phyloP scores from a whole-genome alignment of 768 basidiomycete species.

The Serendipita sp. region DNA sequence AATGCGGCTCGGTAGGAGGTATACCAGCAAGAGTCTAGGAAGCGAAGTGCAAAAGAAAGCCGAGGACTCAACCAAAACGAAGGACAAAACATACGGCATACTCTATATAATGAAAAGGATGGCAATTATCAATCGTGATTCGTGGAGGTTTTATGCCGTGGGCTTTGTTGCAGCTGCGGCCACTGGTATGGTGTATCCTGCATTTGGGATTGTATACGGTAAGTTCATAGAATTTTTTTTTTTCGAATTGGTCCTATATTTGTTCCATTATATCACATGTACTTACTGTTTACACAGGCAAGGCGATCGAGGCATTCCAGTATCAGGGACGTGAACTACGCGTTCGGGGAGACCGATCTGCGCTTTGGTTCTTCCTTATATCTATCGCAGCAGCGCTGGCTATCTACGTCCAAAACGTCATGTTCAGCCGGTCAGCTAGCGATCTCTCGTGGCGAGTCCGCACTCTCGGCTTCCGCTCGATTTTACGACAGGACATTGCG shows the following conservation, averaged over 20 bases:
- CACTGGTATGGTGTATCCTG: constrained; percentile 55
- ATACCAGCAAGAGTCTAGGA: constrained; percentile 49
- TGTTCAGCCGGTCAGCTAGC: constrained; percentile 22
- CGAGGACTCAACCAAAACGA: constrained; percentile 23
- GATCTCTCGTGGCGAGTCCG: constrained; percentile 24
- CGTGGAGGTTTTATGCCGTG: constrained; percentile 41
- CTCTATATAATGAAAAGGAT: constrained; percentile 56
- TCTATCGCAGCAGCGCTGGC: constrained; percentile 22
- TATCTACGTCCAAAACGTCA: constrained; percentile 22
- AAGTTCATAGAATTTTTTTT: too few species aligned
- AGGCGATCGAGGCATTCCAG: constrained; percentile 16
- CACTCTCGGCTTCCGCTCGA: constrained; percentile 22
- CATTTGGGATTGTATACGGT: constrained; percentile 54
- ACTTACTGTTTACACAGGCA: constrained; percentile 1
- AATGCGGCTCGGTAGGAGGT: constrained; percentile 38
- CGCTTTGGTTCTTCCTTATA: constrained; percentile 19
- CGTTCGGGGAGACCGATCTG: constrained; percentile 43
- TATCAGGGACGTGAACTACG: constrained; percentile 23
- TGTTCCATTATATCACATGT: background rate
- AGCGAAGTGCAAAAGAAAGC: constrained; percentile 41
- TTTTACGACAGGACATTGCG: constrained; percentile 25
- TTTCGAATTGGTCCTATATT: constrained; percentile 16
- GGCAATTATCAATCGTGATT: constrained; percentile 42
- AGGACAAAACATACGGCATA: constrained; percentile 30
- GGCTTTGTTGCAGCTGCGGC: constrained; percentile 38